Percentiles rank a stretch among this genome's conserved stretches.
Evolutionary conservation across 208 protist genomes (phyloP).

Genomic region (Naegleria lovaniensis): DNA sequence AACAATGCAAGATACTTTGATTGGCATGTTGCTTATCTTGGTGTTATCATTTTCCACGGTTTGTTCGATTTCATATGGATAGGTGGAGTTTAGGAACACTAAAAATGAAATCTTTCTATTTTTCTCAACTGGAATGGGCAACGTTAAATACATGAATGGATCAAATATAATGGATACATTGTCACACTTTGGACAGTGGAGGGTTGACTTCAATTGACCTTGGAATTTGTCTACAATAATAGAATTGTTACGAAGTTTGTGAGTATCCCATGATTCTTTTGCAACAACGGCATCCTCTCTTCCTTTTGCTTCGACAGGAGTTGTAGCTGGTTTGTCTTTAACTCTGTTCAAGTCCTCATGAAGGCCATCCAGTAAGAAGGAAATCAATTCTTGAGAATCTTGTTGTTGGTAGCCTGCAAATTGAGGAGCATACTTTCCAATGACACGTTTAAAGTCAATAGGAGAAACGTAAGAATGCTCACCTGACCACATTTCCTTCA

Average conservation of each 20-base stretch:
- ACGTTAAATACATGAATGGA: constrained; percentile 66
- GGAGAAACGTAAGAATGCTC: constrained; percentile 61
- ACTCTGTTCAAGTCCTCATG: constrained; percentile 78
- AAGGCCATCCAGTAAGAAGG: constrained; percentile 73
- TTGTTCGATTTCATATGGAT: background rate
- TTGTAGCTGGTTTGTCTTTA: constrained; percentile 32
- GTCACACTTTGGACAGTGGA: constrained; percentile 44
- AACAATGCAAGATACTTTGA: background rate
- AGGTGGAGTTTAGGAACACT: background rate
- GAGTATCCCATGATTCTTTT: constrained; percentile 60
- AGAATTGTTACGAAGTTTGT: constrained; percentile 74
- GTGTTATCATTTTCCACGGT: background rate
- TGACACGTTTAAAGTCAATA: constrained; percentile 62
- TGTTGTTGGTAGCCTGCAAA: constrained; percentile 71
- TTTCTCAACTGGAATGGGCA: constrained; percentile 52
- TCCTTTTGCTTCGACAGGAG: constrained; percentile 64
- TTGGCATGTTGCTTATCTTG: background rate
- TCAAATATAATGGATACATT: constrained; percentile 59
- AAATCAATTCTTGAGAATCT: constrained; percentile 82
- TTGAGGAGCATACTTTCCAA: constrained; percentile 59
- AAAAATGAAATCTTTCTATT: background rate
- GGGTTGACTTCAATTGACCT: constrained; percentile 53
- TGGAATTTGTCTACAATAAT: constrained; percentile 78
- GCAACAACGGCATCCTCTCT: constrained; percentile 64
- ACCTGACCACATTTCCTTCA: constrained; percentile 62